Evolutionary conservation across 805 yeast genomes (phyloP).

Genomic region (Myxozyma mucilagina): DNA sequence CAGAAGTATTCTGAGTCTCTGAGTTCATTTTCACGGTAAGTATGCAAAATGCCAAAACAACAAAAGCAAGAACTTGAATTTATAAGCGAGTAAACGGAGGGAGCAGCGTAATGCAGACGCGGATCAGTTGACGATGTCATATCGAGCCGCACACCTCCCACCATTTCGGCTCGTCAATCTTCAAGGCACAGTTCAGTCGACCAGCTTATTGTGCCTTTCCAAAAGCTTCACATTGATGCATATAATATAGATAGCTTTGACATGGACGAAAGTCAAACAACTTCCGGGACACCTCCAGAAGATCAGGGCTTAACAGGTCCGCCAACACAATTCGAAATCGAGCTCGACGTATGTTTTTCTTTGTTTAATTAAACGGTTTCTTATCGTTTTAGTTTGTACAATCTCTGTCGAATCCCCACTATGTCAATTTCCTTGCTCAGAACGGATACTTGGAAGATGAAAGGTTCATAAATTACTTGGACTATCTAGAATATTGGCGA

Average conservation of each 20-base stretch:
- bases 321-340: constrained; percentile 85
- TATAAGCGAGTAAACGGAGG: too few species aligned
- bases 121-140: too few species aligned
- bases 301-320: constrained; percentile 9
- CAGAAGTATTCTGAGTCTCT: background rate
- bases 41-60: too few species aligned
- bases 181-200: too few species aligned
- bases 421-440: constrained; percentile 83
- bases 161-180: too few species aligned
- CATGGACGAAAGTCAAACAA: background rate
- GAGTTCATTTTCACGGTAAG: background rate
- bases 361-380: background rate
- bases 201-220: too few species aligned
- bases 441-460: constrained; percentile 71
- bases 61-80: too few species aligned
- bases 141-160: too few species aligned
- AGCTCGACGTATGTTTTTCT: constrained; percentile 58
- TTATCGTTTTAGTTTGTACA: constrained; percentile 66
- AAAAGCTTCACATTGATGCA: too few species aligned
- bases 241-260: too few species aligned
- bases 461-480: constrained; percentile 69
- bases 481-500: constrained; percentile 85
- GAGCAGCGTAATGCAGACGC: too few species aligned
- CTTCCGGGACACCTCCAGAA: background rate
- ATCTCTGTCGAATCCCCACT: constrained; percentile 85